phyloP scores from a whole-genome alignment of 148 eudicot species.

The Camellia granthamiana region DNA sequence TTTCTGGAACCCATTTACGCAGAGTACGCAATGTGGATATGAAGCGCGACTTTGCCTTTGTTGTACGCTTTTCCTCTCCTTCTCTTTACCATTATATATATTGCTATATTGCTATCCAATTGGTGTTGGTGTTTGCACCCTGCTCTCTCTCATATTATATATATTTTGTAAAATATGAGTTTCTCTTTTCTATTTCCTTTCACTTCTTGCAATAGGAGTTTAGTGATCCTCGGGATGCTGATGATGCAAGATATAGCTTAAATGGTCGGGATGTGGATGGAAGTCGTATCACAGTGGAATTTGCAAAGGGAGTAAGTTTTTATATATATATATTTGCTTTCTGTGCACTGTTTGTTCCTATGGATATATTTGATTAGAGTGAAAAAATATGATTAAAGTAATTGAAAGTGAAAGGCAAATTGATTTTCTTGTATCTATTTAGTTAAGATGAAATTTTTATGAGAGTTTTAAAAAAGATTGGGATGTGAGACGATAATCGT shows the following conservation, averaged over 20 bases:
- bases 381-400: too few species aligned
- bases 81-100: not conserved
- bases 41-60: constrained; percentile 83
- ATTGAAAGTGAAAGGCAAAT: too few species aligned
- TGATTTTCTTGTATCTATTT: too few species aligned
- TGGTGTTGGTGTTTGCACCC: not conserved
- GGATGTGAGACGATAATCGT: too few species aligned
- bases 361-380: too few species aligned
- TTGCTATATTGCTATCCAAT: not conserved
- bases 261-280: constrained; percentile 68
- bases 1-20: constrained; percentile 80
- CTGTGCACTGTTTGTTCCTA: not conserved
- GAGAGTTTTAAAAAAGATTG: too few species aligned
- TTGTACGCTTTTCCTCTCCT: constrained; percentile 46
- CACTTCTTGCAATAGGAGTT: constrained; percentile 45
- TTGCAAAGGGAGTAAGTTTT: constrained; percentile 59
- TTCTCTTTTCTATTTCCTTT: constrained; percentile 18
- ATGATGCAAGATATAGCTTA: constrained; percentile 61
- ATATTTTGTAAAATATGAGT: constrained; percentile 24
- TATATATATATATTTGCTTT: too few species aligned
- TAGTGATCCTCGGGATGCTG: constrained; percentile 80
- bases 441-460: too few species aligned
- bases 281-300: constrained; percentile 61
- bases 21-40: constrained; percentile 88
- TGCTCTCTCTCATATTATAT: not conserved